Evolutionary conservation across 108 stramenopile species (phyloP), one percentile per base, ranked within the genome.

Genomic region (Aurantiochytrium sp.): DNA sequence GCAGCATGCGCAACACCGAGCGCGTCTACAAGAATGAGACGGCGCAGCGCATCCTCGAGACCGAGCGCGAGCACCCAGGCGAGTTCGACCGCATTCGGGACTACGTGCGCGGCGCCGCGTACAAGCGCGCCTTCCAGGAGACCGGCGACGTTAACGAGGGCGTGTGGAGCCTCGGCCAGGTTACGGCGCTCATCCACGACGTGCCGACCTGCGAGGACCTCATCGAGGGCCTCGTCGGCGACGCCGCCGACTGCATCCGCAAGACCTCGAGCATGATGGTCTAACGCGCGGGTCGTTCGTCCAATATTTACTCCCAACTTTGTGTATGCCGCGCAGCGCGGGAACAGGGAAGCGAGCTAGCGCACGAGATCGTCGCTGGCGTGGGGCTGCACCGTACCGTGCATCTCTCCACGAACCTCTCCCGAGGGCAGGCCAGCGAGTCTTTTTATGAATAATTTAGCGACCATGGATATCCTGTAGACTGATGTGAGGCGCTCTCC

Each of bases 1-100:
- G 92, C 22, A 55, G 54, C 15, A 52, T 92, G 42, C 81, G 88
- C 8, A 92, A 92, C 69, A 92, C 92, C 19, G 86, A 87, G 32
- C 89, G 92, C 24, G 92, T 92, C 4, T 92, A 89, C 85, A 85
- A 86, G 37, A 92, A 92, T 41, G 52, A 90, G 19, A 88, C 89
- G 0, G 89, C 90, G n/a, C 27, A 42, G 31, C 69, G 90, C 34
- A 87, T 92, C 0, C 88, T 86, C 17, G 85, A 69, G 55, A 91
- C 90, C 37, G 92, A 92, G 86, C 52, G 52, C 24, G 86, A 73
- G 55, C 54, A 89, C 55, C 89, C 89, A 30, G 90, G 81, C 54
- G 87, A 91, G 34, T 90, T 92, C 53, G 42, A 69, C 45, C 36
- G 88, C 69, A 85, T 89, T 90, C 39, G 54, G 48, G 4, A 89